phyloP scores from a whole-genome alignment of 2,329 filamentous ascomycete species.

The Cladophialophora immunda region DNA sequence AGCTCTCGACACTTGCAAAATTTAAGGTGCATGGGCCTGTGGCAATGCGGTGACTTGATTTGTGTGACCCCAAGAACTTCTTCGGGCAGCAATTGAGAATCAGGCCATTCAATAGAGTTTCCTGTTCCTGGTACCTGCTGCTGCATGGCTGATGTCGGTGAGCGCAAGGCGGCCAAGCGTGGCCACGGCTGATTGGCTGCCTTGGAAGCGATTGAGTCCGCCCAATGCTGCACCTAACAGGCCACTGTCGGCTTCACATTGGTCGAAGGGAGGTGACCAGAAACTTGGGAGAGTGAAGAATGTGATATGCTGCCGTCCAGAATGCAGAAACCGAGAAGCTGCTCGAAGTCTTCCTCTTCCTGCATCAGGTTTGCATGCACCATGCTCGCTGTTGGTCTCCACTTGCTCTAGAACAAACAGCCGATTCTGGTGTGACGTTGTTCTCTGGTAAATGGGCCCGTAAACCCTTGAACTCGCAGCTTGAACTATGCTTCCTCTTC shows the following conservation, averaged over 20 bases:
- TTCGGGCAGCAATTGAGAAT: constrained; percentile 37
- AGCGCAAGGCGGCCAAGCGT: constrained; percentile 29
- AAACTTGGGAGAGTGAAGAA: constrained; percentile 1
- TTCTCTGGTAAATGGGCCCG: not conserved
- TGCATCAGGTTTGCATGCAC: not conserved
- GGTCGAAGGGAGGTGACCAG: constrained; percentile 12
- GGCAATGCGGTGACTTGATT: constrained; percentile 26
- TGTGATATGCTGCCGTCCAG: constrained; percentile 6
- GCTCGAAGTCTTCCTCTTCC: constrained; percentile 5
- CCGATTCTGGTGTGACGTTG: not conserved
- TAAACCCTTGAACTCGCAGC: not conserved
- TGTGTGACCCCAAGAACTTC: constrained; percentile 27
- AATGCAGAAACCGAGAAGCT: constrained; percentile 15
- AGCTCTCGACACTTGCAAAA: not conserved
- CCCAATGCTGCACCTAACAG: constrained; percentile 16
- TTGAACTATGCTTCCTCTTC: not conserved
- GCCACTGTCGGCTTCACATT: constrained; percentile 9
- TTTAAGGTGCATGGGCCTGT: constrained; percentile 22
- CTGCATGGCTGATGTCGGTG: constrained; percentile 31
- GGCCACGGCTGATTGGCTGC: constrained; percentile 35
- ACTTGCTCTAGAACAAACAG: not conserved
- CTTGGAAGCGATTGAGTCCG: constrained; percentile 12
- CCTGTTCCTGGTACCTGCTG: constrained; percentile 16
- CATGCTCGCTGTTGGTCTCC: not conserved
- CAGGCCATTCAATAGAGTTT: constrained; percentile 25